phyloP scores from a whole-genome alignment of 805 yeast genomes.

The Lipomyces kockii region DNA sequence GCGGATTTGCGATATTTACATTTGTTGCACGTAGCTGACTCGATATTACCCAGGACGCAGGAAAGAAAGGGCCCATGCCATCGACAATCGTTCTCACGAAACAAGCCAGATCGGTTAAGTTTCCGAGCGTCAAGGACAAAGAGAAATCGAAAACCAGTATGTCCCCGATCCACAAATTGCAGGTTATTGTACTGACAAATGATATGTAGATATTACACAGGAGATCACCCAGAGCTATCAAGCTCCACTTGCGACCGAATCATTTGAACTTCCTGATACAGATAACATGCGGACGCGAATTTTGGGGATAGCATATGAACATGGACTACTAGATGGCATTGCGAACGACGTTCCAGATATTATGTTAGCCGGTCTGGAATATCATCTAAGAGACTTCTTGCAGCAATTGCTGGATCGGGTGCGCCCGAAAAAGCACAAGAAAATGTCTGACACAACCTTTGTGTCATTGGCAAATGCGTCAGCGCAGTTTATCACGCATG shows the following conservation, averaged over 20 bases:
- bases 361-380: conserved; percentile 77
- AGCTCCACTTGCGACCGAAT: conserved; percentile 77
- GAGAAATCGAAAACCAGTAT: conserved; percentile 41
- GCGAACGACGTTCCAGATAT: conserved; percentile 79
- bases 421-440: conserved; percentile 56
- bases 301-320: conserved; percentile 83
- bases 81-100: conserved; percentile 47
- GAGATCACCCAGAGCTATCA: conserved; percentile 86
- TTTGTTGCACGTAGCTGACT: conserved; percentile 1
- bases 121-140: conserved; percentile 64
- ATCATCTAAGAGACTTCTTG: conserved; percentile 72
- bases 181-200: neutral
- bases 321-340: conserved; percentile 84
- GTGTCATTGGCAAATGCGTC: conserved; percentile 9
- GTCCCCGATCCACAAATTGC: neutral
- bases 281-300: conserved; percentile 70
- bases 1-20: neutral
- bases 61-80: conserved; percentile 61
- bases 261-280: conserved; percentile 80
- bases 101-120: conserved; percentile 72
- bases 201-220: conserved; percentile 70
- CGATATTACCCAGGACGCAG: conserved; percentile 58
- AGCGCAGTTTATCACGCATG: neutral
- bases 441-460: conserved; percentile 39
- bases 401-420: conserved; percentile 77